A percentile compares a stretch with the other conserved stretches of the same genome.
These are phyloP conservation scores for Phoma sp. DNA, from an alignment of 2,329 filamentous ascomycete genomes.

Conservation along the genomic window DNA sequence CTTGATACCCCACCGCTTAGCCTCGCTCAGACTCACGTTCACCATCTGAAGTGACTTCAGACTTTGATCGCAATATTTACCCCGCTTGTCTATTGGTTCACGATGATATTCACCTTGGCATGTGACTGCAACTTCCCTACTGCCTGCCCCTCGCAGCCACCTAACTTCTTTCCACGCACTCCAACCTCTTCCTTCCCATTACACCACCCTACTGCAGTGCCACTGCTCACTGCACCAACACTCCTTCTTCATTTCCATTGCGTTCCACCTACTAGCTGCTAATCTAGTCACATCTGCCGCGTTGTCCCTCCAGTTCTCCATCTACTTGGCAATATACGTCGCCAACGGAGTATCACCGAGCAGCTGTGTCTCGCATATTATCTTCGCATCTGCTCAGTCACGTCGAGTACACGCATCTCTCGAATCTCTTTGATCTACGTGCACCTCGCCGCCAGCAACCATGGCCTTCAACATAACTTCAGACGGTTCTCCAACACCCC, in stretches of 20 bases:
- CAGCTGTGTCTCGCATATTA: constrained; percentile 44
- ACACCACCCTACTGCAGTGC: constrained; percentile 7
- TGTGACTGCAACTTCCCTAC: background rate
- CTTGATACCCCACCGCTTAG: background rate
- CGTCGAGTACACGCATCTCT: constrained; percentile 33
- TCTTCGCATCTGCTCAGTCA: constrained; percentile 41
- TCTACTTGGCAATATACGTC: constrained; percentile 48
- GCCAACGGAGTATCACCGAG: constrained; percentile 33
- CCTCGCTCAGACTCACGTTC: constrained; percentile 3
- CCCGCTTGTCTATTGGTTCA: too few relatives aligned
- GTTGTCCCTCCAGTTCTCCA: constrained; percentile 36
- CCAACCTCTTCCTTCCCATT: constrained; percentile 10
- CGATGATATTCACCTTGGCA: background rate
- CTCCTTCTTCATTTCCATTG: constrained; percentile 30
- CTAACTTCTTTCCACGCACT: constrained; percentile 21
- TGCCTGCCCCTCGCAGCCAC: background rate
- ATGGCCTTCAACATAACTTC: constrained; percentile 50
- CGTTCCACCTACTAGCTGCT: constrained; percentile 17
- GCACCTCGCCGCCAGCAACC: constrained; percentile 25
- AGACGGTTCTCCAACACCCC: constrained; percentile 51
- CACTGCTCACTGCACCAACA: constrained; percentile 16
- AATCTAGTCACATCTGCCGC: constrained; percentile 35
- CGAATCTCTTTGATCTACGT: constrained; percentile 42
- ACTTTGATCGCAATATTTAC: too few relatives aligned
- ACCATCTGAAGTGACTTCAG: background rate